These are phyloP conservation scores for Macrophomina pseudophaseolina DNA, from an alignment of 2,329 filamentous ascomycete species.

Conservation along the genomic window DNA sequence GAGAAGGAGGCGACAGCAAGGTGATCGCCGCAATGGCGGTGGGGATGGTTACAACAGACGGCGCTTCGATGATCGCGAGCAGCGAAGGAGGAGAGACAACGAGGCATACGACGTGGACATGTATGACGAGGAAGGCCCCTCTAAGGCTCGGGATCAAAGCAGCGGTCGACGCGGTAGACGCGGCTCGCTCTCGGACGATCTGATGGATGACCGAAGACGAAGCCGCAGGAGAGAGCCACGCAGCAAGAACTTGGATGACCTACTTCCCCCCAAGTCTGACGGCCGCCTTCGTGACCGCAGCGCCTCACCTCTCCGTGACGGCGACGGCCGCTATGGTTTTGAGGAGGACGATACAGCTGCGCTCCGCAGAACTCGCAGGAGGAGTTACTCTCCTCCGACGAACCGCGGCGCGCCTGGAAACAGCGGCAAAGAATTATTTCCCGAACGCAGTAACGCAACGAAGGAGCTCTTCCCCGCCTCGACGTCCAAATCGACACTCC, in stretches of 20 bases:
- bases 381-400: conserved; percentile 47
- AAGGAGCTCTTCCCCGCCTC: conserved; percentile 63
- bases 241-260: conserved; percentile 36
- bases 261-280: conserved; percentile 35
- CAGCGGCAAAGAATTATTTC: conserved; percentile 51
- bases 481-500: conserved; percentile 26
- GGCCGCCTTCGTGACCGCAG: conserved; percentile 64
- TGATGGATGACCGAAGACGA: conserved; percentile 33
- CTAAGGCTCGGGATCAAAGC: conserved; percentile 33
- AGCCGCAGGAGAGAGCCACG: conserved; percentile 29
- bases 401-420: conserved; percentile 31
- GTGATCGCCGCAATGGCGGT: conserved; percentile 32
- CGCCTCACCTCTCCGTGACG: conserved; percentile 58
- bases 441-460: conserved; percentile 49
- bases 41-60: conserved; percentile 48
- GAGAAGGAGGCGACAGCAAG: conserved; percentile 46
- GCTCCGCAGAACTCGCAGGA: conserved; percentile 47
- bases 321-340: conserved; percentile 55
- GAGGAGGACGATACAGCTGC: conserved; percentile 54
- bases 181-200: conserved; percentile 31
- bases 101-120: conserved; percentile 75
- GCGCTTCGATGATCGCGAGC: conserved; percentile 52
- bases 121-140: conserved; percentile 72
- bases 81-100: conserved; percentile 48
- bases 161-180: conserved; percentile 32